A percentile compares a stretch with the other conserved stretches of the same genome.
Conservation (phyloP, 768 basidiomycete species). For the Lanmaoa rubissima region DNA sequence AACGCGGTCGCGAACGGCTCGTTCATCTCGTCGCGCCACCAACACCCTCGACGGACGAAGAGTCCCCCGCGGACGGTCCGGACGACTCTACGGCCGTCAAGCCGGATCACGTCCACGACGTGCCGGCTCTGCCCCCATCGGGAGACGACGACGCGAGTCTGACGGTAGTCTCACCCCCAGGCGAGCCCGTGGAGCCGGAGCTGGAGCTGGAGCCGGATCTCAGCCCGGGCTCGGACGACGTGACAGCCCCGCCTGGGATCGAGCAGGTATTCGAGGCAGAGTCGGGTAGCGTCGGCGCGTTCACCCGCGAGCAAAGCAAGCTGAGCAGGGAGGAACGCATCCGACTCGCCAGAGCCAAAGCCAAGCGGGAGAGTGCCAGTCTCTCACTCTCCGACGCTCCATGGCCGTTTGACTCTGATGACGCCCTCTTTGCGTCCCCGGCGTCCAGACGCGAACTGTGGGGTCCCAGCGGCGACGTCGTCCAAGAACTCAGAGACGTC, state of each 20-base stretch:
- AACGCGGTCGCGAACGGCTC: constrained; percentile 69
- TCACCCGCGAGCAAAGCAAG: constrained; percentile 59
- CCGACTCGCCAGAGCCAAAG: constrained; percentile 53
- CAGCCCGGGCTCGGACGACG: constrained; percentile 45
- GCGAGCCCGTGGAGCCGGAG: constrained; percentile 19
- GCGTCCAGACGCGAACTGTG: constrained; percentile 43
- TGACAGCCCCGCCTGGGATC: constrained; percentile 56
- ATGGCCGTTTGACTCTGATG: not conserved
- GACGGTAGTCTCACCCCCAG: constrained; percentile 21
- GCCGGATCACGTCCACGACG: not conserved
- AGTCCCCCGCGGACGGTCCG: not conserved
- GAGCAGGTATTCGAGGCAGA: constrained; percentile 87
- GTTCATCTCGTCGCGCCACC: constrained; percentile 55
- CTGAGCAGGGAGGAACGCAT: constrained; percentile 77
- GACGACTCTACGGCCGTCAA: not conserved
- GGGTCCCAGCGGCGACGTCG: constrained; percentile 78
- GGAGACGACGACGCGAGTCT: constrained; percentile 3
- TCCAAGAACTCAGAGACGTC: constrained; percentile 82
- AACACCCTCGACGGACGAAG: constrained; percentile 40
- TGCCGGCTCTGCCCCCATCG: not conserved
- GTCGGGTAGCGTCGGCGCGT: constrained; percentile 32
- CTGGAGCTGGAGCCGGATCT: not conserved
- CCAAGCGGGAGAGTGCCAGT: constrained; percentile 35
- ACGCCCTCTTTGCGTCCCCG: not conserved
- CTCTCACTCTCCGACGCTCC: not conserved